Percentiles rank a stretch among this genome's conserved stretches.
Conservation (phyloP, 192 early-diverging fungal genomes). For the Mortierella antarctica region DNA sequence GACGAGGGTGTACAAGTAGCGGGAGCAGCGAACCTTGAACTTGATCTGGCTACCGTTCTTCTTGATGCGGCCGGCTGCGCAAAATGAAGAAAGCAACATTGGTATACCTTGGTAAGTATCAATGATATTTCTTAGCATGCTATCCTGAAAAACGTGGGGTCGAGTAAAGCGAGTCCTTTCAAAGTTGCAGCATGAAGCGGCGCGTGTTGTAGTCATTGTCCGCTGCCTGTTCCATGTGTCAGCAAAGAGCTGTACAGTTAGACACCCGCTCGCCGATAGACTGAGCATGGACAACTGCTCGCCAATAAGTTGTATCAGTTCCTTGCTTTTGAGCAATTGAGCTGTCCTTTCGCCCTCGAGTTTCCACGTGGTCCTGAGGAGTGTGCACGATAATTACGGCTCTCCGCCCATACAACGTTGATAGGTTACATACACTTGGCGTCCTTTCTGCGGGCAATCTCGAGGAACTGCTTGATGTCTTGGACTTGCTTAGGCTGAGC, state of each 20-base stretch:
- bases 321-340: not conserved
- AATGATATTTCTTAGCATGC: not conserved
- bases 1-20: slow-evolving; percentile 98
- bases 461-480: slow-evolving; percentile 99
- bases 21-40: slow-evolving; percentile 99
- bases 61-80: slow-evolving; percentile 88
- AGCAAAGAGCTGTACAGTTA: no score
- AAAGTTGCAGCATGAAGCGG: not conserved
- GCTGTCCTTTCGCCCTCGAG: not conserved
- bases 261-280: no score
- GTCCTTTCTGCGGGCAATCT: slow-evolving; percentile 95
- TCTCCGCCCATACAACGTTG: not conserved
- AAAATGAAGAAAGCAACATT: not conserved
- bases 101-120: not conserved
- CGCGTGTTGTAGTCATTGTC: not conserved
- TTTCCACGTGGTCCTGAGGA: no score
- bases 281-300: no score
- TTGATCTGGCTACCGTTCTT: slow-evolving; percentile 78
- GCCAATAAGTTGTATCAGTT: not conserved
- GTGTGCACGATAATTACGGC: no score
- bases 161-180: not conserved
- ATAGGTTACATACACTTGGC: slow-evolving; percentile 75
- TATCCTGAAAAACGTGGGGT: no score
- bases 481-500: slow-evolving; percentile 94
- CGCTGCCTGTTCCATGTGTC: not conserved